Conservation (phyloP, 371 early-diverging fungal species). For the Mucor plumbeus region DNA sequence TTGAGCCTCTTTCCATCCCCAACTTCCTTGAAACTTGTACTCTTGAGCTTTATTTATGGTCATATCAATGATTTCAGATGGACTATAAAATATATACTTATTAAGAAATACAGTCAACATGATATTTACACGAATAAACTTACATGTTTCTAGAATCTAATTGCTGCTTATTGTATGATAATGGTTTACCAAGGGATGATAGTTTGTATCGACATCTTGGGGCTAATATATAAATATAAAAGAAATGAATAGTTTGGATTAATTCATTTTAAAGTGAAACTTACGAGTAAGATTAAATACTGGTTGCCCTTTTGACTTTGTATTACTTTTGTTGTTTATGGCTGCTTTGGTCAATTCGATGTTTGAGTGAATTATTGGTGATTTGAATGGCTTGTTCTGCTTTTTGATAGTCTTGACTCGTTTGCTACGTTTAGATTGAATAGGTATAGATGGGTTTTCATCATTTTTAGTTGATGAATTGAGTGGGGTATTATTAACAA, state of each 20-base stretch:
- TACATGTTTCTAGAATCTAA: slow-evolving; percentile 29
- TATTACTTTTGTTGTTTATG: slow-evolving; percentile 5
- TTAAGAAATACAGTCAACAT: neutral
- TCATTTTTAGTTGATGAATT: slow-evolving; percentile 2
- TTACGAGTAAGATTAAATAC: slow-evolving; percentile 45
- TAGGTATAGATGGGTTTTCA: neutral
- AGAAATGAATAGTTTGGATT: neutral
- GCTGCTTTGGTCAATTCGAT: slow-evolving; percentile 39
- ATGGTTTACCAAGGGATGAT: slow-evolving; percentile 28
- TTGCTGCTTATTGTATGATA: slow-evolving; percentile 19
- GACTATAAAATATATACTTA: neutral
- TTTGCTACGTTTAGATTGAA: slow-evolving; percentile 2
- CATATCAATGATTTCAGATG: slow-evolving; percentile 36
- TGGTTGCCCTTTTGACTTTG: slow-evolving; percentile 9
- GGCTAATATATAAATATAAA: neutral
- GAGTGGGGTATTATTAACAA: neutral
- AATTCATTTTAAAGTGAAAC: neutral
- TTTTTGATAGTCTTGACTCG: neutral
- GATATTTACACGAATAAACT: neutral
- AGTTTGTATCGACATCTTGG: slow-evolving; percentile 11
- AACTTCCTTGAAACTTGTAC: slow-evolving; percentile 36
- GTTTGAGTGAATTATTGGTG: slow-evolving; percentile 41
- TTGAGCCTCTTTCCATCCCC: slow-evolving; percentile 57
- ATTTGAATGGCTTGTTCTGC: slow-evolving; percentile 36
- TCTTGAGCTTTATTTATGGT: slow-evolving; percentile 31